Evolutionary conservation across 768 basidiomycete species (phyloP).

Genomic region (Suillus spraguei): DNA sequence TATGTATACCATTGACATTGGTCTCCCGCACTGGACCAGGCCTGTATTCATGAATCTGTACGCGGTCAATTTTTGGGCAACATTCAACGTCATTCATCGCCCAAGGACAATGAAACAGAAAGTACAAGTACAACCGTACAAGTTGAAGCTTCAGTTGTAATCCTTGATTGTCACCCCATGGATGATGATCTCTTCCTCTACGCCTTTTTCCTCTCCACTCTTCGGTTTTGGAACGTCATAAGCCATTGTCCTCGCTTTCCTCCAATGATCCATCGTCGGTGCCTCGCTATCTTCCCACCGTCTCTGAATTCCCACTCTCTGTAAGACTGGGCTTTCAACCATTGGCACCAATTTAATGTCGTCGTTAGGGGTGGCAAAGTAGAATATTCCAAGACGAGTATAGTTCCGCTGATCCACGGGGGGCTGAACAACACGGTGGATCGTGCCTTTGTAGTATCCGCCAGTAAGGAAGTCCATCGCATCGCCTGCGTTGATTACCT

Average conservation of each 20-base stretch:
- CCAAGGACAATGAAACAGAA: neutral
- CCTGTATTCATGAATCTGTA: neutral
- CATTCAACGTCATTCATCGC: neutral
- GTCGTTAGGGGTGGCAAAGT: constrained; percentile 57
- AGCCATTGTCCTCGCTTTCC: constrained; percentile 49
- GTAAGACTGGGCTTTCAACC: constrained; percentile 49
- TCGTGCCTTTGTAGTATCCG: constrained; percentile 59
- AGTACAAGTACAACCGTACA: neutral
- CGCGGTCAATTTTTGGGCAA: neutral
- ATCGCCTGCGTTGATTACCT: constrained; percentile 66
- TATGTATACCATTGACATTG: neutral
- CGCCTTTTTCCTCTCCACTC: constrained; percentile 40
- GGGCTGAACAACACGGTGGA: constrained; percentile 64
- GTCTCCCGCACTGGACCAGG: neutral
- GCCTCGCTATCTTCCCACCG: constrained; percentile 42
- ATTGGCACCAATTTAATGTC: constrained; percentile 47
- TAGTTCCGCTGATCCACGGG: constrained; percentile 52
- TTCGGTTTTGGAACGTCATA: constrained; percentile 52
- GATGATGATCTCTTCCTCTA: constrained; percentile 59
- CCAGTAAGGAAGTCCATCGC: constrained; percentile 62
- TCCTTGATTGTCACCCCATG: constrained; percentile 58
- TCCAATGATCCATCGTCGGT: constrained; percentile 56
- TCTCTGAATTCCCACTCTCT: constrained; percentile 42
- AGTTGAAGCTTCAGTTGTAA: constrained; percentile 42
- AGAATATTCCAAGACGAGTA: constrained; percentile 58